Base-by-base conservation (phyloP, 208 protist genomes). In the Acanthamoeba triangularis region DNA sequence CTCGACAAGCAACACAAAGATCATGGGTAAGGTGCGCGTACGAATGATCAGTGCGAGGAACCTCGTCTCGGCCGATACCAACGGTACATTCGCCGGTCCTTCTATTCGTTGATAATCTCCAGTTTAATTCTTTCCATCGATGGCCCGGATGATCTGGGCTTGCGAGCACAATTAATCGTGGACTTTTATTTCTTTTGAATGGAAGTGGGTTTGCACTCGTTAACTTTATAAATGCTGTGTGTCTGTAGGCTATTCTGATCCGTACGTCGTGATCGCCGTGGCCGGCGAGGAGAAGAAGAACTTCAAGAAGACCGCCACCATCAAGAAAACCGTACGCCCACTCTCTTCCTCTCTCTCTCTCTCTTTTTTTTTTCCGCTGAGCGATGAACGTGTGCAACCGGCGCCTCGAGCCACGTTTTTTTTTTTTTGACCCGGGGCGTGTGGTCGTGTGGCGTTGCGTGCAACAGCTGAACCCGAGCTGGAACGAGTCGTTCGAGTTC, bases 401-500 rank as follows among this genome's bases (percentile, higher is more conserved):
- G n/a, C n/a, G n/a, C n/a, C n/a, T n/a, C n/a, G n/a, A n/a, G n/a
- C n/a, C n/a, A n/a, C n/a, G n/a, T 20, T 44, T 11, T 44, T 80
- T 30, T n/a, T n/a, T 25, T 74, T n/a, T n/a, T n/a, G n/a, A n/a
- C n/a, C n/a, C n/a, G n/a, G n/a, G n/a, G n/a, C n/a, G n/a, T n/a
- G n/a, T n/a, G n/a, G n/a, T n/a, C n/a, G n/a, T n/a, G n/a, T n/a
- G n/a, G n/a, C n/a, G n/a, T n/a, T n/a, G n/a, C n/a, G n/a, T n/a
- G n/a, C n/a, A n/a, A 33, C 80, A 88, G 80, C 23, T 88, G 80
- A 88, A 88, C 20, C 80, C 80, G n/a, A 65, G 14, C 80, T 88
- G 80, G 80, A 88, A 88, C 14, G 80, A 88, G 49, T 88, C 49
- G 49, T 88, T 88, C 49, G 80, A 88, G 49, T 88, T 88, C 30